These are phyloP conservation scores for Leccinum incarnatum DNA, from an alignment of 768 basidiomycete species.

Conservation along the genomic window DNA sequence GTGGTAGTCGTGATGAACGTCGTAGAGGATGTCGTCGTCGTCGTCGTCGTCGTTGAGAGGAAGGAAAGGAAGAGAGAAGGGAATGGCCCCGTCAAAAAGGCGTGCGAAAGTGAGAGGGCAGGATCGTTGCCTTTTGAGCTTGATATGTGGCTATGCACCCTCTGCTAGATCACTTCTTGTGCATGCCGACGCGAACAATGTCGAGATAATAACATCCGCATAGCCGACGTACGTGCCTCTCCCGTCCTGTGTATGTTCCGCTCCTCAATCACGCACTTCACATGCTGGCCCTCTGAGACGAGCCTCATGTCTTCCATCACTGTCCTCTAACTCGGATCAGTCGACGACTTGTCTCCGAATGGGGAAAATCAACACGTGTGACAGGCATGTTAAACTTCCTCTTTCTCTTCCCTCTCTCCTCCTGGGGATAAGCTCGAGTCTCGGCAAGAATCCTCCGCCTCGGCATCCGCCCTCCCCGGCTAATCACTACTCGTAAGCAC, in stretches of 20 bases:
- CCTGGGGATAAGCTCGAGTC: neutral
- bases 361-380: constrained; percentile 25
- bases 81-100: constrained; percentile 24
- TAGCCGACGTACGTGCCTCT: neutral
- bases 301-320: constrained; percentile 20
- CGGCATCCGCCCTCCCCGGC: constrained; percentile 9
- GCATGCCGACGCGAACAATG: constrained; percentile 8
- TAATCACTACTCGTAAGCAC: neutral
- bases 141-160: constrained; percentile 28
- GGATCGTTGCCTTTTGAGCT: constrained; percentile 31
- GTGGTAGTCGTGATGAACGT: constrained; percentile 1
- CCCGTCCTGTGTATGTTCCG: neutral
- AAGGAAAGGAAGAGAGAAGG: constrained; percentile 19
- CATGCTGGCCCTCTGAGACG: constrained; percentile 11
- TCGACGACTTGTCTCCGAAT: constrained; percentile 6
- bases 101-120: constrained; percentile 29
- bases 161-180: neutral
- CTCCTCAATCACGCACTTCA: constrained; percentile 19
- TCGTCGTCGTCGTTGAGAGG: constrained; percentile 23
- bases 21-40: constrained; percentile 23
- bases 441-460: constrained; percentile 6
- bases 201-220: constrained; percentile 3
- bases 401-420: constrained; percentile 16
- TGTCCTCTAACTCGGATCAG: constrained; percentile 19
- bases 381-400: constrained; percentile 19